phyloP scores from a whole-genome alignment of 805 yeast species.

The Candida argentea region DNA sequence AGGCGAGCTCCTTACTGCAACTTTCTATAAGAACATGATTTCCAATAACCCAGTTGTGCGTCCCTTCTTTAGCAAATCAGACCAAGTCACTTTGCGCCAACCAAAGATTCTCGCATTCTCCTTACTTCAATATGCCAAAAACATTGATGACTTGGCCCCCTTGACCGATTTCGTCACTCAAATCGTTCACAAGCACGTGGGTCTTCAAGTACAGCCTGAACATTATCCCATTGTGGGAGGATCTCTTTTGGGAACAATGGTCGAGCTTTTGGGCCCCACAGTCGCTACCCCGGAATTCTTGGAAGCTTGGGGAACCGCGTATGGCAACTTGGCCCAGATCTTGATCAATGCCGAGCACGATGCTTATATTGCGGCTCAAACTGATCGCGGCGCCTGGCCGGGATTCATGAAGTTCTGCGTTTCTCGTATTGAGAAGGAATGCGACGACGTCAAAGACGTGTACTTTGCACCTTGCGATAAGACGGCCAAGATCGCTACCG shows the following conservation, averaged over 20 bases:
- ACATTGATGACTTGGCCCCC: conserved; percentile 49
- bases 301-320: conserved; percentile 59
- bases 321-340: conserved; percentile 50
- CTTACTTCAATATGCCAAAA: conserved; percentile 48
- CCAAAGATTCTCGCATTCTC: conserved; percentile 59
- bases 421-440: conserved; percentile 30
- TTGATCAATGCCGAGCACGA: conserved; percentile 46
- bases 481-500: conserved; percentile 18
- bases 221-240: conserved; percentile 60
- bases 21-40: conserved; percentile 49
- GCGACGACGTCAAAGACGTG: conserved; percentile 39
- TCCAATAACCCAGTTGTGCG: conserved; percentile 41
- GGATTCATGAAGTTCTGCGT: conserved; percentile 48
- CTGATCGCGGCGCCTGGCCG: conserved; percentile 34
- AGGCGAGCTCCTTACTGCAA: conserved; percentile 45
- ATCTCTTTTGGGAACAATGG: conserved; percentile 44
- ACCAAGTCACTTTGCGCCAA: conserved; percentile 47
- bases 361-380: conserved; percentile 20
- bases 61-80: conserved; percentile 49
- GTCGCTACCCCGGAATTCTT: conserved; percentile 52
- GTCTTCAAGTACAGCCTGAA: conserved; percentile 50
- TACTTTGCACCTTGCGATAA: conserved; percentile 32
- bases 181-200: conserved; percentile 58
- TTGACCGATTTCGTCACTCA: conserved; percentile 44
- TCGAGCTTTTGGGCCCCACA: conserved; percentile 41